Evolutionary conservation across 345 rosid species (phyloP).

Genomic region (Dipteronia sinensis): DNA sequence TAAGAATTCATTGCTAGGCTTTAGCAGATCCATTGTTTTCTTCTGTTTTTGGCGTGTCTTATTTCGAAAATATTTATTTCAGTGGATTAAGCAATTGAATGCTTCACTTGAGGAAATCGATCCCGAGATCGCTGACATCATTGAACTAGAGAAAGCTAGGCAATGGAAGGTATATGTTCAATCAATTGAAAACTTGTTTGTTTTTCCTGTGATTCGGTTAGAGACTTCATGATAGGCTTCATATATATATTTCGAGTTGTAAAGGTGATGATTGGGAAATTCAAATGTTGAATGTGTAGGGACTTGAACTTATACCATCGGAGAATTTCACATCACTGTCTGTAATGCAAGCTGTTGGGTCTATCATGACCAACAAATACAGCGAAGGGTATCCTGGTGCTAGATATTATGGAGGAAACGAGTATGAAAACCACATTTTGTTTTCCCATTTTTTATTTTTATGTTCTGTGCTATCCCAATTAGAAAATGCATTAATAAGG

Average conservation of each 20-base stretch:
- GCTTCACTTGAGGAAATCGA: conserved; percentile 76
- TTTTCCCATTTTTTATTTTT: background rate
- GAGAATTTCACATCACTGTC: conserved; percentile 95
- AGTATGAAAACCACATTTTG: conserved; percentile 45
- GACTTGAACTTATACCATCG: conserved; percentile 90
- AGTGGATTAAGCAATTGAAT: conserved; percentile 92
- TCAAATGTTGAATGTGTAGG: conserved; percentile 41
- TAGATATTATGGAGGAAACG: conserved; percentile 95
- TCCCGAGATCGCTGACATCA: conserved; percentile 87
- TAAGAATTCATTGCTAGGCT: background rate
- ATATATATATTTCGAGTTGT: background rate
- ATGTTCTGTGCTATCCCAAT: background rate
- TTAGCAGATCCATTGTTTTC: too few relatives aligned
- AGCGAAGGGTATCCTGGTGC: conserved; percentile 98
- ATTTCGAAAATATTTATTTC: conserved; percentile 14
- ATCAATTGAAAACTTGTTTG: background rate
- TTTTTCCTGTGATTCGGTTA: background rate
- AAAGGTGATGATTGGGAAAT: background rate
- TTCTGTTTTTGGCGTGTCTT: background rate
- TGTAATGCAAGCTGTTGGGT: conserved; percentile 97
- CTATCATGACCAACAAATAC: conserved; percentile 95
- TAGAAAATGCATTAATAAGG: background rate
- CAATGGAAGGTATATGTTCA: conserved; percentile 79
- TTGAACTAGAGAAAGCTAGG: conserved; percentile 96
- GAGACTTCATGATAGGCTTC: background rate